Evolutionary conservation across 192 early-diverging fungal genomes (phyloP), one percentile per base, ranked within the genome.

Genomic region (Allomyces macrogynus): DNA sequence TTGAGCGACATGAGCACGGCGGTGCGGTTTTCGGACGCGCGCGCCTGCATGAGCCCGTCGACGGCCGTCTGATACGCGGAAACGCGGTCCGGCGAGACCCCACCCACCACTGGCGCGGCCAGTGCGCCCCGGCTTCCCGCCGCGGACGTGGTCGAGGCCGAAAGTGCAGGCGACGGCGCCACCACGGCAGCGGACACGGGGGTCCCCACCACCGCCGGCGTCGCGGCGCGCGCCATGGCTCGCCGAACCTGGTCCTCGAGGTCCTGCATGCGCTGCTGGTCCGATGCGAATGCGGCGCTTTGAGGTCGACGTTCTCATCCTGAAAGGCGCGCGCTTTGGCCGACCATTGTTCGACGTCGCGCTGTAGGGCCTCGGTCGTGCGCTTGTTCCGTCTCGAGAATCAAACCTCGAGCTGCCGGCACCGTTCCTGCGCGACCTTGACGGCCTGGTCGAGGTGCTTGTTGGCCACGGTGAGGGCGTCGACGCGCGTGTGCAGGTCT

Each of bases 1-100:
- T 86, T 85, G 86, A 92, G 90, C n/a, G 89, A 81, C 27, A 86
- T 75, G 43, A 97, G 71, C 0, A 93, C 89, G 26, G 69, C 71
- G 1, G 89, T 75, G 32, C 87, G 81, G 43, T 79, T 75, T 20
- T 89, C 84, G 1, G 87, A 84, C 63, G 23, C 27, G 32, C 65
- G 42, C 49, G 12, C 73, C 43, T 68, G 49, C 23, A 43, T 16
- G 16, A 57, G 49, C 16, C 16, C 49, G 1, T 57, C 49, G 16
- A 57, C 49, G 12, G 49, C 67, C 22, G 9, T 25, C 22, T 14
- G 62, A 25, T 65, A 62, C 61, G 14, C 57, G 22, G 71, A 20
- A 5, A 54, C 24, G n/a, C n/a, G 23, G 61, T 60, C 49, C 49
- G 12, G 16, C 49, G 49, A 57, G 5, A 57, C 20, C 20, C 49